phyloP scores from a whole-genome alignment of 2,329 filamentous ascomycete genomes.

The Exophiala spinifera region DNA sequence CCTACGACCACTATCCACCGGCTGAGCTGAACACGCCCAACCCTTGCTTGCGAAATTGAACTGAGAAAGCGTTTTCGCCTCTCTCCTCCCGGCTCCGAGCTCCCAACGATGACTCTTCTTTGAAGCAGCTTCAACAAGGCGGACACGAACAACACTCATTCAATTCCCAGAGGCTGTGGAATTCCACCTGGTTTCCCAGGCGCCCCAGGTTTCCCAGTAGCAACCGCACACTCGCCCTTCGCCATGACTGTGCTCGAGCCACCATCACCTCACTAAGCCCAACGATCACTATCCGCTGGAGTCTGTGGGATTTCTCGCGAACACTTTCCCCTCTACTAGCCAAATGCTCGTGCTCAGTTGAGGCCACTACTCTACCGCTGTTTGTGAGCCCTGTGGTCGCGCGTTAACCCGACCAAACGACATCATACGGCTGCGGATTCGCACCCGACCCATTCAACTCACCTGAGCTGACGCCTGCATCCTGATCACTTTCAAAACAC shows the following conservation, averaged over 20 bases:
- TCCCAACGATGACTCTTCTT: slow-evolving; percentile 21
- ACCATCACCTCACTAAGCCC: slow-evolving; percentile 21
- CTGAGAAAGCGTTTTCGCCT: not conserved
- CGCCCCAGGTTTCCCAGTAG: not conserved
- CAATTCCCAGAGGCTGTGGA: not conserved
- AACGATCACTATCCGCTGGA: not conserved
- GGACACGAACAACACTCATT: not conserved
- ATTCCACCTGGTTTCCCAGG: not conserved
- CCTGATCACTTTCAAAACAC: slow-evolving; percentile 5
- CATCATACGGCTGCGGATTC: slow-evolving; percentile 2
- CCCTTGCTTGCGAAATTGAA: too few relatives aligned
- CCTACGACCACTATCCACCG: not conserved
- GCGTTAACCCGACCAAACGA: slow-evolving; percentile 7
- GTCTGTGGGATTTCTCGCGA: not conserved
- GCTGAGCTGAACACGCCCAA: not conserved
- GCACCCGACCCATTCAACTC: slow-evolving; percentile 3
- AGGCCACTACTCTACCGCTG: slow-evolving; percentile 3
- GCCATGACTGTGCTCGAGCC: slow-evolving; percentile 23
- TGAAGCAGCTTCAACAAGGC: slow-evolving; percentile 13
- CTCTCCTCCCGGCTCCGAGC: not conserved
- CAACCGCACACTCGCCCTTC: slow-evolving; percentile 4
- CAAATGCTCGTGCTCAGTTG: slow-evolving; percentile 15
- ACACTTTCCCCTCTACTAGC: not conserved
- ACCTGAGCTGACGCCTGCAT: slow-evolving; percentile 2
- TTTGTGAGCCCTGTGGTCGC: slow-evolving; percentile 9